Conservation (phyloP, 352 stramenopile genomes). For the Phytopythium boreale region DNA sequence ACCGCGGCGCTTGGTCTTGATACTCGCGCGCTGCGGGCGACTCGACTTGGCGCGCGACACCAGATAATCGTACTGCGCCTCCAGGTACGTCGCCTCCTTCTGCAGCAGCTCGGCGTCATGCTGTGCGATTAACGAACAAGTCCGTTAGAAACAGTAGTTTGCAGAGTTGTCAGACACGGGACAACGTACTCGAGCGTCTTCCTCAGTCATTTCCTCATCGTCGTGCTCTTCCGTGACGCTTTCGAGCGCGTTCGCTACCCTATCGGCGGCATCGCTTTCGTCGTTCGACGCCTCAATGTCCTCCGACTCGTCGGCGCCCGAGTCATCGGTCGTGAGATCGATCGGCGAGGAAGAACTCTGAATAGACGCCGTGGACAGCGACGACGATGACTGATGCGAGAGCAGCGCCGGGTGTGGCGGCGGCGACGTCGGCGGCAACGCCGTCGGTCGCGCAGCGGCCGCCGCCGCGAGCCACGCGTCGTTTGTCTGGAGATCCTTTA, state of each 20-base stretch:
- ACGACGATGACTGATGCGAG: conserved; percentile 15
- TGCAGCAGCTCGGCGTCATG: conserved; percentile 54
- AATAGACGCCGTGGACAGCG: conserved; percentile 15
- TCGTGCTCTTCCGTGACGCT: conserved; percentile 17
- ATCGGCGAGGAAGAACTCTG: conserved; percentile 25
- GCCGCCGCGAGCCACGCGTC: conserved; percentile 11
- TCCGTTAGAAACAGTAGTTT: not conserved
- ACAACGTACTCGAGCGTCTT: conserved; percentile 12
- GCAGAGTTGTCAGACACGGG: not conserved
- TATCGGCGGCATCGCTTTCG: conserved; percentile 6
- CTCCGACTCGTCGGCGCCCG: conserved; percentile 22
- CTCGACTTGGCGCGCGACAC: conserved; percentile 46
- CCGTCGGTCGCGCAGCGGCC: conserved; percentile 4
- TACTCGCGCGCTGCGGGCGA: conserved; percentile 30
- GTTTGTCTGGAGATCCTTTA: conserved; percentile 15
- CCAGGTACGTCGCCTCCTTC: conserved; percentile 72
- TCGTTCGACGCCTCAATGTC: conserved; percentile 10
- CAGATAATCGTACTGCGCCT: conserved; percentile 64
- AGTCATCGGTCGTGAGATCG: conserved; percentile 30
- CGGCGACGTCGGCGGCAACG: conserved; percentile 26
- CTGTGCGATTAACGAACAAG: conserved; percentile 8
- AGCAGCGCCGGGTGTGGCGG: conserved; percentile 14
- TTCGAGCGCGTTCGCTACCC: conserved; percentile 11
- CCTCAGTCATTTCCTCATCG: conserved; percentile 27
- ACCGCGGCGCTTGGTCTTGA: conserved; percentile 52